phyloP scores from a whole-genome alignment of 108 stramenopile species.

The Fragilaria crotonensis region DNA sequence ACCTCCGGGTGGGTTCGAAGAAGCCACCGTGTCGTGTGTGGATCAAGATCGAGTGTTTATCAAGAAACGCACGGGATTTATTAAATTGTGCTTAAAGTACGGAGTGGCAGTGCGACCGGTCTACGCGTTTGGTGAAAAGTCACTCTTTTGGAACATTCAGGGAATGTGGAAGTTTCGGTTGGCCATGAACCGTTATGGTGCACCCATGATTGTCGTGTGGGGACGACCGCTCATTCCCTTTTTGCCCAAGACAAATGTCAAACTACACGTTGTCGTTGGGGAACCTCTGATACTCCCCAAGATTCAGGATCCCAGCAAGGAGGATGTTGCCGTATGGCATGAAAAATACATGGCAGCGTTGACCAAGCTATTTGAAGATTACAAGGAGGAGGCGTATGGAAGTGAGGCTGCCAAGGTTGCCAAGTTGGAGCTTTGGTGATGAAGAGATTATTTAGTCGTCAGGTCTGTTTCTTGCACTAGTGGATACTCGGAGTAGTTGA shows the following conservation, averaged over 20 bases:
- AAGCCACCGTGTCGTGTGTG: slow-evolving; percentile 47
- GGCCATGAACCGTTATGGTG: slow-evolving; percentile 15
- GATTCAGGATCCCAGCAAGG: slow-evolving; percentile 42
- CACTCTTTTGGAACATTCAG: slow-evolving; percentile 41
- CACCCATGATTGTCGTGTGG: slow-evolving; percentile 27
- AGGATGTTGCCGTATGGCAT: slow-evolving; percentile 54
- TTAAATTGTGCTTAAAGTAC: slow-evolving; percentile 47
- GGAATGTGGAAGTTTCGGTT: slow-evolving; percentile 30
- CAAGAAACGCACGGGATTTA: slow-evolving; percentile 51
- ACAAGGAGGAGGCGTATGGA: too few relatives aligned
- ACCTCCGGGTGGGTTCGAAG: slow-evolving; percentile 71
- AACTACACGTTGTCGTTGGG: slow-evolving; percentile 43
- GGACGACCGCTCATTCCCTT: slow-evolving; percentile 39
- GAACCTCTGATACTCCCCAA: slow-evolving; percentile 47
- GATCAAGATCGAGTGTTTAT: slow-evolving; percentile 49
- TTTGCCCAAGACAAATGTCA: slow-evolving; percentile 38
- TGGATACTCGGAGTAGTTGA: too few relatives aligned
- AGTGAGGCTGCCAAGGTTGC: too few relatives aligned
- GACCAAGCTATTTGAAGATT: slow-evolving; percentile 40
- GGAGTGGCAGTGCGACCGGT: slow-evolving; percentile 51
- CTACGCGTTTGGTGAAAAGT: slow-evolving; percentile 58
- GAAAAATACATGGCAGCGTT: slow-evolving; percentile 44
- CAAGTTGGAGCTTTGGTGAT: too few relatives aligned
- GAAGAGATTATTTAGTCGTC: too few relatives aligned
- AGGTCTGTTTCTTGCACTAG: too few relatives aligned